Percentiles rank a stretch among this genome's conserved stretches.
These are phyloP conservation scores for Akebia trifoliata DNA, from an alignment of 164 flowering plant species.

Conservation along the genomic window DNA sequence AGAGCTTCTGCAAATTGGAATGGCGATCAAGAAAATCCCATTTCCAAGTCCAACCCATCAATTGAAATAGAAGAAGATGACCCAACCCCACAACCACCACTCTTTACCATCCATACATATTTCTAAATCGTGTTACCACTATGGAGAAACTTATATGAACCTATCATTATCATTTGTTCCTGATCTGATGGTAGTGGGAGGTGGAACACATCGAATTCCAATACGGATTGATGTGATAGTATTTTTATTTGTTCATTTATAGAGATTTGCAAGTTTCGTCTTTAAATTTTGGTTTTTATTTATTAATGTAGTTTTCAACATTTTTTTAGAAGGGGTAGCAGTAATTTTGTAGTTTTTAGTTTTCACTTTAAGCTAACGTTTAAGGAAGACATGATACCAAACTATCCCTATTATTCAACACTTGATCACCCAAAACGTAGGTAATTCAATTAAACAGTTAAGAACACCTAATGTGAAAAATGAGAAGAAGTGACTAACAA, in stretches of 20 bases:
- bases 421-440: too few species aligned
- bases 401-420: too few species aligned
- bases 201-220: not conserved
- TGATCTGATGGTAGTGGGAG: not conserved
- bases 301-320: not conserved
- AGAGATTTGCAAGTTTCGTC: too few species aligned
- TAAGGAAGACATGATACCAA: constrained; percentile 35
- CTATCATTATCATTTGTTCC: not conserved
- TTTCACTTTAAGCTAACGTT: constrained; percentile 41
- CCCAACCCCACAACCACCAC: too few species aligned
- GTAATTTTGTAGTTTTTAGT: constrained; percentile 16
- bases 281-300: not conserved
- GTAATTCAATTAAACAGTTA: too few species aligned
- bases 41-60: too few species aligned
- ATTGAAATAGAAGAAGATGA: too few species aligned
- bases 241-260: too few species aligned
- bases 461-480: too few species aligned
- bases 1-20: constrained; percentile 16
- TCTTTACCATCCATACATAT: too few species aligned
- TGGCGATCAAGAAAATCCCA: constrained; percentile 4
- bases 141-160: not conserved
- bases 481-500: too few species aligned
- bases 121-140: too few species aligned
- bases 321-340: not conserved
- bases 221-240: not conserved